A percentile compares a stretch with the other conserved stretches of the same genome.
Conservation (phyloP, 306 rosid species). For the Cucumis melo region DNA sequence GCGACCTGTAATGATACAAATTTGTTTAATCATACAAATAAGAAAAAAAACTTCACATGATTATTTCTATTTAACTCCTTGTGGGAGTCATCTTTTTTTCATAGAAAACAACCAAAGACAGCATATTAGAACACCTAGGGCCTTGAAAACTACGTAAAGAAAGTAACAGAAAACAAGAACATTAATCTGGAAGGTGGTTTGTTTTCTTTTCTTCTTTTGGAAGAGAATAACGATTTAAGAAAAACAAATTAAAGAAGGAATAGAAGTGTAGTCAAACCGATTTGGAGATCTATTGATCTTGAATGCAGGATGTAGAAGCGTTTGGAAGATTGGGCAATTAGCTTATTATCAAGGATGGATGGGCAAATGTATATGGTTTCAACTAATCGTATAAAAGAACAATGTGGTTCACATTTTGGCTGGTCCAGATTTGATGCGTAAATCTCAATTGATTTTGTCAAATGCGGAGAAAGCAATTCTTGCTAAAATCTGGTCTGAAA, state of each 20-base stretch:
- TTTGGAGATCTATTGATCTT: background rate
- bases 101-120: too few species aligned
- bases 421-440: too few species aligned
- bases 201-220: too few species aligned
- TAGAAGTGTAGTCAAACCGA: background rate
- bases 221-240: background rate
- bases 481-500: too few species aligned
- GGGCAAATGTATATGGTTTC: background rate
- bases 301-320: background rate
- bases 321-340: background rate
- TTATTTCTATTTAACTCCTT: background rate
- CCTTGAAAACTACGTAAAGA: too few species aligned
- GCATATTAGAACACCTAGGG: too few species aligned
- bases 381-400: background rate
- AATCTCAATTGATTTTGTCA: too few species aligned
- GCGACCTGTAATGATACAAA: conserved; percentile 57
- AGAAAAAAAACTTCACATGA: background rate
- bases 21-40: background rate
- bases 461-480: too few species aligned
- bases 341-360: background rate
- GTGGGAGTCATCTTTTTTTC: too few species aligned
- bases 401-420: too few species aligned
- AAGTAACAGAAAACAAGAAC: too few species aligned
- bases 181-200: too few species aligned
- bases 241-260: background rate